Base-by-base conservation (phyloP, 805 yeast species). In the Lipomyces sp. region DNA sequence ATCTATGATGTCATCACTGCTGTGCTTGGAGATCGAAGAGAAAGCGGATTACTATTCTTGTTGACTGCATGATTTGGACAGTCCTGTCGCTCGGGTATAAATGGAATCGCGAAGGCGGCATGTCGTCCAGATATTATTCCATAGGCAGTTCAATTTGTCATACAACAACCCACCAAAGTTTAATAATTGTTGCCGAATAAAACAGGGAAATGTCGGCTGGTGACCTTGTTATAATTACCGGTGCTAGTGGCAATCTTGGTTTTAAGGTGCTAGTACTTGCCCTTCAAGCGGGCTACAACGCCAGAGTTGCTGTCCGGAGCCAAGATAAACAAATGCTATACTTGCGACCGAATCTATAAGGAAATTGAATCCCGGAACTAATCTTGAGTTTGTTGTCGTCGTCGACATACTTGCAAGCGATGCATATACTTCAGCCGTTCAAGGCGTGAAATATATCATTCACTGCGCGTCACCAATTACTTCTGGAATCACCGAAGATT, bases 161-260 rank as follows among this genome's bases (percentile, higher is more conserved):
- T 24, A 24, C 24, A 24, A 24, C 24, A 24, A 24, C 24, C 24
- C 24, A 24, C 24, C 24, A 24, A 24, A 24, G 24, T 24, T 24
- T 24, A 24, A 24, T 24, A 24, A 24, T 24, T 24, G 1, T 24
- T 24, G 24, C 1, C 24, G 24, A 24, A 24, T 24, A 24, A 24
- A 24, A 24, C 24, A 24, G 24, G 24, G 24, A 24, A 24, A 24
- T 24, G 24, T 24, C 24, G 48, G 48, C 48, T 15, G 48, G 48
- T 6, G 48, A 42, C 24, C 48, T 42, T 8, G 82, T 83, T 15
- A 74, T 83, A n/a, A 75, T 83, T 34, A 79, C 85, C 3, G 86
- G 86, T 11, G 84, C 84, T 13, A 80, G 84, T 8, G 85, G 86
- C 8, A 83, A 77, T 70, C 78, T 83, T 61, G 86, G 86, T 10